Percentiles rank a stretch among this genome's conserved stretches.
phyloP scores from a whole-genome alignment of 805 yeast species.

The Myxozyma sirexii region DNA sequence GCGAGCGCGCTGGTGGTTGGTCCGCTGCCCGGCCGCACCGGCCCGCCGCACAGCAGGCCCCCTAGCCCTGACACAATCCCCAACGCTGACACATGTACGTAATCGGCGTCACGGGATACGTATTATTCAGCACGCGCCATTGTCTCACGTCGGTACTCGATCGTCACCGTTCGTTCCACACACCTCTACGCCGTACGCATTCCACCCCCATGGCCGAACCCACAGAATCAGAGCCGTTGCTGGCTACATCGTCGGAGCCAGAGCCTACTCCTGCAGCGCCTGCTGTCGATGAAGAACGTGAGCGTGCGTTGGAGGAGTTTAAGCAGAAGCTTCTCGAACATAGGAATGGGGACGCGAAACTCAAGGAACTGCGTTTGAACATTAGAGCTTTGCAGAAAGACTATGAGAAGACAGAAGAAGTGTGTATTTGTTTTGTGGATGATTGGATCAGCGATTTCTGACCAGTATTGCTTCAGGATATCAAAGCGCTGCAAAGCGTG shows the following conservation, averaged over 20 bases:
- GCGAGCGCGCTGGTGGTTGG: conserved; percentile 8
- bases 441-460: not conserved
- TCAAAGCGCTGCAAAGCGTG: conserved; percentile 93
- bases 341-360: conserved; percentile 88
- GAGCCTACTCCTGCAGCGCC: conserved; percentile 4
- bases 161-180: not conserved
- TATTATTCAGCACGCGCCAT: not conserved
- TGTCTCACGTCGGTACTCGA: not conserved
- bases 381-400: conserved; percentile 82
- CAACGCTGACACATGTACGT: not conserved
- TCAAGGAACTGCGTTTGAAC: conserved; percentile 78
- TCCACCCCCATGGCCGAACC: conserved; percentile 26
- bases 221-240: conserved; percentile 23
- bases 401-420: conserved; percentile 88
- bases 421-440: conserved; percentile 22
- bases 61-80: not conserved
- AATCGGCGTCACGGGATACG: conserved; percentile 2
- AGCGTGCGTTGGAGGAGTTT: conserved; percentile 73
- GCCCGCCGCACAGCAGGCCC: not conserved
- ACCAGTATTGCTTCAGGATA: conserved; percentile 52
- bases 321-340: conserved; percentile 89
- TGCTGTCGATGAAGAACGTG: conserved; percentile 65
- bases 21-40: not conserved
- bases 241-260: conserved; percentile 2
- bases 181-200: not conserved